phyloP scores from a whole-genome alignment of 805 yeast species.

The Zygosaccharomyces bisporus region DNA sequence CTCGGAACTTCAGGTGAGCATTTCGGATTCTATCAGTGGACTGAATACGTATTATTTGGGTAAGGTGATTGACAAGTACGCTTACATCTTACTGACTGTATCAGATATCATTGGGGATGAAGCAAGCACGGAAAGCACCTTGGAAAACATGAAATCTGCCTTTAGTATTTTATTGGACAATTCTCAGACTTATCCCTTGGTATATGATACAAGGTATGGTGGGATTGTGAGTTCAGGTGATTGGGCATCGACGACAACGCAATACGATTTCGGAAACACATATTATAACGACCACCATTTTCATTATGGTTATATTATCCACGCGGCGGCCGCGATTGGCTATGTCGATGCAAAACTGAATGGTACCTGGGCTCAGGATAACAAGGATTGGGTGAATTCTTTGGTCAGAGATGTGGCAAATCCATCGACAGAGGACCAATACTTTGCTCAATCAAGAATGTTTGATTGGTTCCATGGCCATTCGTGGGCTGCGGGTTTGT shows the following conservation, averaged over 20 bases:
- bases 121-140: constrained; percentile 37
- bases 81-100: constrained; percentile 51
- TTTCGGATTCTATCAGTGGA: constrained; percentile 39
- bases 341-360: constrained; percentile 44
- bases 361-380: constrained; percentile 45
- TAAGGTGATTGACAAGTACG: constrained; percentile 53
- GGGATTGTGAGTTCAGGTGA: constrained; percentile 52
- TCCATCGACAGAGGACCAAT: constrained; percentile 49
- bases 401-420: constrained; percentile 66
- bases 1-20: constrained; percentile 45
- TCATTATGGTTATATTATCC: constrained; percentile 80
- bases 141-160: constrained; percentile 41
- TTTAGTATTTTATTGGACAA: constrained; percentile 41
- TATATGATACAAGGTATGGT: constrained; percentile 52
- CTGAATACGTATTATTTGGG: constrained; percentile 51
- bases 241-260: constrained; percentile 40
- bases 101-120: constrained; percentile 46
- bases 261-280: constrained; percentile 64
- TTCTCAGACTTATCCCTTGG: constrained; percentile 46
- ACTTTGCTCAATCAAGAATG: constrained; percentile 59
- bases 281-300: constrained; percentile 85
- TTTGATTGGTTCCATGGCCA: constrained; percentile 76
- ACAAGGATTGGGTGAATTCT: constrained; percentile 56
- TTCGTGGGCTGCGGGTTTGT: constrained; percentile 63
- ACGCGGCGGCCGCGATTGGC: constrained; percentile 80